Base-by-base conservation (phyloP, 805 yeast genomes). In the Vanderwaltozyma tropicalis region DNA sequence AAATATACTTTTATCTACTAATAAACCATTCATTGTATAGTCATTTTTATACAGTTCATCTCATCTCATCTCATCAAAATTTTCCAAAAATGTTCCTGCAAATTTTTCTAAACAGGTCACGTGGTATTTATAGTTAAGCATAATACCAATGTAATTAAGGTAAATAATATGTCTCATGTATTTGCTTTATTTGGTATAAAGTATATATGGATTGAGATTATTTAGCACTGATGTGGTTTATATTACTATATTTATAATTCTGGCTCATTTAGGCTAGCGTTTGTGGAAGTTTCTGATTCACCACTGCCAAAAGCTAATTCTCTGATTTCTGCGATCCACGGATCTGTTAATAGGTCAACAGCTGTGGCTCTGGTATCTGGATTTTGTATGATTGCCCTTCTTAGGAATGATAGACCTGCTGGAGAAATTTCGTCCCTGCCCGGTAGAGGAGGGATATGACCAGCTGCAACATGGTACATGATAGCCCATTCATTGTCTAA, bases 401-500 rank as follows among this genome's bases (percentile, higher is more conserved):
- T 66, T 46, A 92, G 61, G 57, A 92, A 88, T 17, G 67, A 66
- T 35, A 67, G 70, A 14, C 98, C 97, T 12, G 68, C 74, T 13
- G 68, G 71, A 47, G 92, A 78, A 38, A 92, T 65, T 59, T 86
- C 95, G 42, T 81, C 92, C 1, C 69, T 61, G 0, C 76, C 58
- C 4, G 98, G 98, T 37, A 89, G 66, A 49, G 75, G 86, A 0
- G 98, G 98, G 41, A 76, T 69, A 55, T 85, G 92, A 1, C 96
- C 95, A 2, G 95, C 94, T 0, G 96, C 97, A 53, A 92, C 92
- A 57, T 86, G 96, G 54, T 88, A 92, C 97, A 92, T 89, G 36
- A 92, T 84, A 2, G 97, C 96, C 94, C 94, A 92, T 55, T 89
- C 97, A 54, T 92, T 92, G 53, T 92, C 98, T 43, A 87, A 67